These are phyloP conservation scores for Dactylellina sp. DNA, from an alignment of 2,329 filamentous ascomycete species.

Conservation along the genomic window DNA sequence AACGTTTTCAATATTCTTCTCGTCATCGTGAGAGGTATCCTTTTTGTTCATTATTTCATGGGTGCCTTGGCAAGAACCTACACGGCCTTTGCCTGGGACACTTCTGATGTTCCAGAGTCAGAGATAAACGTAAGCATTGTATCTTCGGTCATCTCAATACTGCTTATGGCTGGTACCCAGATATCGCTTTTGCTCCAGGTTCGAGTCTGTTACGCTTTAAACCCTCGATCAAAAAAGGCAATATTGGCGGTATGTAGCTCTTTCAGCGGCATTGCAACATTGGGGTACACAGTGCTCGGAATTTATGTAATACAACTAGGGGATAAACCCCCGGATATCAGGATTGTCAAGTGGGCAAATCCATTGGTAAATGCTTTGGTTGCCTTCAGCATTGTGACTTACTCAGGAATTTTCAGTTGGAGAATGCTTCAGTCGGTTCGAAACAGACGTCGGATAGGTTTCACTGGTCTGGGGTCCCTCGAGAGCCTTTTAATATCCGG, in stretches of 20 bases:
- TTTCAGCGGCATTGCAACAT: constrained; percentile 68
- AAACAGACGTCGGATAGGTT: constrained; percentile 30
- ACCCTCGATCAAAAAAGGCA: constrained; percentile 57
- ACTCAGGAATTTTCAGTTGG: constrained; percentile 56
- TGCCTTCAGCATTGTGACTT: constrained; percentile 41
- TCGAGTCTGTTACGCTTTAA: constrained; percentile 69
- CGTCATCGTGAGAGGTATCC: constrained; percentile 71
- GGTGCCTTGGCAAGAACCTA: constrained; percentile 74
- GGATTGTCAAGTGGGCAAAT: constrained; percentile 47
- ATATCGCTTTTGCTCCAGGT: constrained; percentile 73
- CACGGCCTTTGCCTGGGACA: constrained; percentile 70
- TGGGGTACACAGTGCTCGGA: constrained; percentile 69
- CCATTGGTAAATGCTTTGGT: constrained; percentile 44
- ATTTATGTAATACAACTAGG: constrained; percentile 67
- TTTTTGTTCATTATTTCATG: constrained; percentile 72
- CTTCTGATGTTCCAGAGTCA: constrained; percentile 65
- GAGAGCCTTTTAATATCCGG: constrained; percentile 48
- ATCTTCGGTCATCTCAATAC: constrained; percentile 66
- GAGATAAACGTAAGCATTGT: constrained; percentile 67
- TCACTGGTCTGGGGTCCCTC: constrained; percentile 51
- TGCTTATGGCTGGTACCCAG: constrained; percentile 71
- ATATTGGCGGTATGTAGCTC: constrained; percentile 67
- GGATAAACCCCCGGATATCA: constrained; percentile 59
- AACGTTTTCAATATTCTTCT: constrained; percentile 73
- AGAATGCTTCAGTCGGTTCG: constrained; percentile 31